These are phyloP conservation scores for Silene coronaria DNA, from an alignment of 179 eudicot species.

Conservation along the genomic window DNA sequence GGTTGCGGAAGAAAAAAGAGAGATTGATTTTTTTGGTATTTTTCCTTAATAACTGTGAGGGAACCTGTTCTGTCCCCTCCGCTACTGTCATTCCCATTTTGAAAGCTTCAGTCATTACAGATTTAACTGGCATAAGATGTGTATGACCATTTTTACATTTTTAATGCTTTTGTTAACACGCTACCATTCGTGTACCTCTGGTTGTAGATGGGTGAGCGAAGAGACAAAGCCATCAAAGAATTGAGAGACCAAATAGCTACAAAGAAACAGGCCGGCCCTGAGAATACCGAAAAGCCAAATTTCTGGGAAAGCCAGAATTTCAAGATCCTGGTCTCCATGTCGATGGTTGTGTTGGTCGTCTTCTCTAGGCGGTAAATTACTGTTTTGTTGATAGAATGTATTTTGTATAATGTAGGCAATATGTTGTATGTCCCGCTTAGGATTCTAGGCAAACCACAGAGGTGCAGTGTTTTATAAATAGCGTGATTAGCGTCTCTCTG, in stretches of 20 bases:
- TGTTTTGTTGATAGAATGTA: constrained; percentile 20
- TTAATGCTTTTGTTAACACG: background rate
- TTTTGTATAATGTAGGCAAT: constrained; percentile 26
- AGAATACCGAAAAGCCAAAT: constrained; percentile 37
- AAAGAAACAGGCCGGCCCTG: constrained; percentile 31
- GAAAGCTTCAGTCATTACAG: too few species aligned
- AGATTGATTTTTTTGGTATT: too few species aligned
- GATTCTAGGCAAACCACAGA: constrained; percentile 16
- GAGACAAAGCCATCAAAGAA: constrained; percentile 84
- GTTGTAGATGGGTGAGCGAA: constrained; percentile 70
- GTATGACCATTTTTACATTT: background rate
- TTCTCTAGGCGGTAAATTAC: constrained; percentile 66
- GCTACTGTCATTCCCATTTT: too few species aligned
- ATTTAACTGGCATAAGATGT: background rate
- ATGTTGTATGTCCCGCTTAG: constrained; percentile 19
- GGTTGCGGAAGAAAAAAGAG: too few species aligned
- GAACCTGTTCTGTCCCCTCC: too few species aligned
- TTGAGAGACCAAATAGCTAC: constrained; percentile 62
- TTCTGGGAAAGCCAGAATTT: constrained; percentile 82
- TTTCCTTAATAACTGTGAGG: too few species aligned
- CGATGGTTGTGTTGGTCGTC: constrained; percentile 74
- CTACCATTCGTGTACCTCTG: too few species aligned
- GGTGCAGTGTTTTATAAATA: constrained; percentile 19
- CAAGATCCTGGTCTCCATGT: constrained; percentile 76
- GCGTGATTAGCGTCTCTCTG: constrained; percentile 8